phyloP scores from a whole-genome alignment of 768 basidiomycete genomes.

The Lepiota subincarnata region DNA sequence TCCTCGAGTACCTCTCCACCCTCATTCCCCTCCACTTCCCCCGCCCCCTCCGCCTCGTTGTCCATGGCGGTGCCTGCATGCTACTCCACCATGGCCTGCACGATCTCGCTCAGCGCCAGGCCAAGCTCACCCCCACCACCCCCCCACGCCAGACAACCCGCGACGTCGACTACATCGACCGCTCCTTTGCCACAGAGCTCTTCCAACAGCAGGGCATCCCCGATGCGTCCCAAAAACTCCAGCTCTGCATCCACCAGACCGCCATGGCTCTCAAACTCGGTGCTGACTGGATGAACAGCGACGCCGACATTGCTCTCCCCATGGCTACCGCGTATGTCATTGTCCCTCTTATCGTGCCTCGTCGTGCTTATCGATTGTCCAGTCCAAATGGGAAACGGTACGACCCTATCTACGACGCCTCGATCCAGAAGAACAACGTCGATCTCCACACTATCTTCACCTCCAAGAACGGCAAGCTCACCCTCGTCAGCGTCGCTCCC shows the following conservation, averaged over 20 bases:
- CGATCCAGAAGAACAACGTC: conserved; percentile 48
- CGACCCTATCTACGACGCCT: conserved; percentile 59
- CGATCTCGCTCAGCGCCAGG: conserved; percentile 28
- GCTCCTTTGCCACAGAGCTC: conserved; percentile 58
- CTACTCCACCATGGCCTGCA: conserved; percentile 50
- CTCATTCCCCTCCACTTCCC: conserved; percentile 44
- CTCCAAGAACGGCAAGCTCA: conserved; percentile 46
- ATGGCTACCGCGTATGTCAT: conserved; percentile 56
- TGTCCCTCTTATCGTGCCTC: background rate
- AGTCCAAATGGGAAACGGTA: conserved; percentile 31
- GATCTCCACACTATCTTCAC: conserved; percentile 53
- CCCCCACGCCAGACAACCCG: conserved; percentile 50
- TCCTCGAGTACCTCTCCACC: conserved; percentile 50
- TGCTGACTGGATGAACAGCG: conserved; percentile 74
- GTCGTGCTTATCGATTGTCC: background rate
- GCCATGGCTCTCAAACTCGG: conserved; percentile 48
- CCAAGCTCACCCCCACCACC: conserved; percentile 22
- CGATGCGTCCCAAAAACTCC: conserved; percentile 54
- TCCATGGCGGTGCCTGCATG: conserved; percentile 76
- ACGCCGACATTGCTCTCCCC: conserved; percentile 68
- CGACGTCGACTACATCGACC: conserved; percentile 65
- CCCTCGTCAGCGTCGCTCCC: conserved; percentile 58
- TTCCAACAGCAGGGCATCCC: conserved; percentile 33
- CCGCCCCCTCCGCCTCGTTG: conserved; percentile 53
- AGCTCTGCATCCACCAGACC: conserved; percentile 52